Percentiles rank a stretch among this genome's conserved stretches.
Evolutionary conservation across 176 grass and related monocot genomes (phyloP).

Genomic region (Zoysia pacifica): DNA sequence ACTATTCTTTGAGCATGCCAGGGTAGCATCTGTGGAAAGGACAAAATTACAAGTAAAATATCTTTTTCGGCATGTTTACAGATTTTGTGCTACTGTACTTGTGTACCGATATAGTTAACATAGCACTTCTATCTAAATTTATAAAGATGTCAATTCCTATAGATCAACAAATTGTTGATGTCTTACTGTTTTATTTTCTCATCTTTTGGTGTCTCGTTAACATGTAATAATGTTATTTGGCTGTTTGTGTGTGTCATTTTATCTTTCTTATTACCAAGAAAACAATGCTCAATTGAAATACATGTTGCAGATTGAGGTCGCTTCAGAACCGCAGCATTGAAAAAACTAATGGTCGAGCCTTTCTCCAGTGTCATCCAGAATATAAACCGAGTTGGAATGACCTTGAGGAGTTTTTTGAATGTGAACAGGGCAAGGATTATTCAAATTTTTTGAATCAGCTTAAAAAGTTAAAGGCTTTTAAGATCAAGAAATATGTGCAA

Average conservation of each 20-base stretch:
- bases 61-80: no score
- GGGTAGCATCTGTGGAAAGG: background rate
- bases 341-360: conserved; percentile 1
- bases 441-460: conserved; percentile 1
- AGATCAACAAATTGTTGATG: background rate
- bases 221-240: background rate
- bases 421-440: conserved; percentile 44
- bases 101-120: background rate
- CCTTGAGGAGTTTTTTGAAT: conserved; percentile 50
- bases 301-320: conserved; percentile 27
- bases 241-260: background rate
- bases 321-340: background rate
- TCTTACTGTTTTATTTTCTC: background rate
- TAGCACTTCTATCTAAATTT: background rate
- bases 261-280: background rate
- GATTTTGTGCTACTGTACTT: no score
- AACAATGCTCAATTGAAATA: conserved; percentile 11
- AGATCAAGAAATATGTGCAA: background rate
- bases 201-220: conserved; percentile 9
- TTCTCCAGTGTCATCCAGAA: conserved; percentile 28
- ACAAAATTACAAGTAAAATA: no score
- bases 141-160: background rate
- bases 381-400: conserved; percentile 26
- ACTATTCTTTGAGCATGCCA: background rate
- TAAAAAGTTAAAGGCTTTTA: conserved; percentile 42